Evolutionary conservation across 2,329 filamentous ascomycete genomes (phyloP).

Genomic region (Calonectria hawksworthii): DNA sequence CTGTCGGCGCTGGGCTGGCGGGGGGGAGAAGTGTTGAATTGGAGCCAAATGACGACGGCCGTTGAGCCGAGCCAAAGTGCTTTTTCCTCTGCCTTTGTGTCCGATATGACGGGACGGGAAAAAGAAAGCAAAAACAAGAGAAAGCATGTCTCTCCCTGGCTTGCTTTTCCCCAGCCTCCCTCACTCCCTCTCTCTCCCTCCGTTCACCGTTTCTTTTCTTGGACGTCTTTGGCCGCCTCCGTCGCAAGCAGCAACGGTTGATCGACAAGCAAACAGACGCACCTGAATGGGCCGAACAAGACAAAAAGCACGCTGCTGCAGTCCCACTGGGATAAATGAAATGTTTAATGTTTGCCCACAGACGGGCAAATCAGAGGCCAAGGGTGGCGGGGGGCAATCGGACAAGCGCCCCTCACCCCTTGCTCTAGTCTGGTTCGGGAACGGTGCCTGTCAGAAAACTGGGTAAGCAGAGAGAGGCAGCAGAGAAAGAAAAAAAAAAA

Average conservation of each 20-base stretch:
- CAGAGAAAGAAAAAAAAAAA: background rate
- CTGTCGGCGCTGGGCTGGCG: background rate
- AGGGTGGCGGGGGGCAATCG: background rate
- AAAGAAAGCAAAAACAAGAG: background rate
- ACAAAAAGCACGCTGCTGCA: background rate
- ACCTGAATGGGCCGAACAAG: background rate
- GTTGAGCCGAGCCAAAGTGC: background rate
- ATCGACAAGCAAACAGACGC: background rate
- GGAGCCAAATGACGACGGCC: slow-evolving; percentile 9
- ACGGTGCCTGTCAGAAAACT: background rate
- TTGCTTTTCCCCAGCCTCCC: background rate
- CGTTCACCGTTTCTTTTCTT: background rate
- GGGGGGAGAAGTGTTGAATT: background rate
- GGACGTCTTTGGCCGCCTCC: background rate
- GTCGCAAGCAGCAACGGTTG: background rate
- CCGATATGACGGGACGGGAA: background rate
- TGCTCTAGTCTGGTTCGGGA: slow-evolving; percentile 1
- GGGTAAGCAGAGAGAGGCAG: background rate
- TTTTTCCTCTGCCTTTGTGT: background rate
- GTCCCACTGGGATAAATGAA: slow-evolving; percentile 14
- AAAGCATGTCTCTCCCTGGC: background rate
- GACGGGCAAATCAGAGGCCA: slow-evolving; percentile 12
- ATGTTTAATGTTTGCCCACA: slow-evolving; percentile 21
- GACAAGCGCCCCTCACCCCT: background rate
- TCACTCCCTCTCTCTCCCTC: background rate